A percentile compares a stretch with the other conserved stretches of the same genome.
Conservation (phyloP, 768 basidiomycete genomes). For the Pisolithus sp. region DNA sequence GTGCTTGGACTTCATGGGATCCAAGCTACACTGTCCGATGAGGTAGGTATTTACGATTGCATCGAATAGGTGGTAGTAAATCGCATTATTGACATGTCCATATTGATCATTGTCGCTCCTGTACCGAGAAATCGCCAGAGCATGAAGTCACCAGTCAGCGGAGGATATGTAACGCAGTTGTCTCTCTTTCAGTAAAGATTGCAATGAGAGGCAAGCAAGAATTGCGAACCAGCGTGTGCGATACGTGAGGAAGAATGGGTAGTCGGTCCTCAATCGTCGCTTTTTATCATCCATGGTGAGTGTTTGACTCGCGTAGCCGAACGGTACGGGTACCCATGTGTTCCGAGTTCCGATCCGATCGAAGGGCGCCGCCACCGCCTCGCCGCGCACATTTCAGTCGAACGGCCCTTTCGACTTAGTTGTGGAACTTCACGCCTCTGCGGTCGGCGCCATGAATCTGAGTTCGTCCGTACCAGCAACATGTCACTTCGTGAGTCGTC, state of each 20-base stretch:
- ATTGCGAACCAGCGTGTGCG: conserved; percentile 59
- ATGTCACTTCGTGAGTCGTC: conserved; percentile 17
- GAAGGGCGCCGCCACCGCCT: neutral
- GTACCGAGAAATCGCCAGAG: neutral
- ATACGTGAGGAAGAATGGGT: conserved; percentile 54
- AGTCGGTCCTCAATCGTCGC: conserved; percentile 43
- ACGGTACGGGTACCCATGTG: neutral
- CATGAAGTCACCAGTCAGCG: neutral
- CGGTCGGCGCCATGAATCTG: neutral
- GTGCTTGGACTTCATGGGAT: conserved; percentile 42
- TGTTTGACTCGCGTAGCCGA: too few relatives aligned
- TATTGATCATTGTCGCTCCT: conserved; percentile 91
- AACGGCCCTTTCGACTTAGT: too few relatives aligned
- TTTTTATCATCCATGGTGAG: conserved; percentile 23
- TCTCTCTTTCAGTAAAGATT: neutral
- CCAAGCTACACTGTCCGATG: conserved; percentile 53
- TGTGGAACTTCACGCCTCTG: neutral
- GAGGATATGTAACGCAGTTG: neutral
- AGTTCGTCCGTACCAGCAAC: neutral
- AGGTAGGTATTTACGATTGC: conserved; percentile 78
- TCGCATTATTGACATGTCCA: conserved; percentile 71
- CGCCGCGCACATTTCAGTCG: too few relatives aligned
- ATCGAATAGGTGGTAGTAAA: conserved; percentile 80
- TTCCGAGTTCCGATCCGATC: neutral
- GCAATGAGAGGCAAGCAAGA: neutral